Evolutionary conservation across 176 grass and related monocot genomes (phyloP).

Genomic region (Puccinellia tenuiflora): DNA sequence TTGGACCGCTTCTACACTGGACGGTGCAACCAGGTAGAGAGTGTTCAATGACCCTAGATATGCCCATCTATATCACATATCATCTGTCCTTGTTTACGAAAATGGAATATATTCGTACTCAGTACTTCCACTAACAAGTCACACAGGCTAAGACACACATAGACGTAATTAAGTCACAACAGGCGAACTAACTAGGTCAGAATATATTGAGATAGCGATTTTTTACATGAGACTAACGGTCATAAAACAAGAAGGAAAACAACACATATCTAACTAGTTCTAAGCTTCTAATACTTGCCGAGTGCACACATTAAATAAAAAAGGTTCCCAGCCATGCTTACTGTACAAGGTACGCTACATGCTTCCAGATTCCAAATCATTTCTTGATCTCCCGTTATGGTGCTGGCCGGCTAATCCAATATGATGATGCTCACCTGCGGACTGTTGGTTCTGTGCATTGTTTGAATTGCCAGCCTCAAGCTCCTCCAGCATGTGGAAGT

Average conservation of each 20-base stretch:
- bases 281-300: background rate
- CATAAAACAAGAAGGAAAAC: background rate
- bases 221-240: background rate
- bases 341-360: slow-evolving; percentile 22
- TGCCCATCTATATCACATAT: slow-evolving; percentile 12
- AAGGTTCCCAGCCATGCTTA: background rate
- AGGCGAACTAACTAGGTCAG: background rate
- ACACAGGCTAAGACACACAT: background rate
- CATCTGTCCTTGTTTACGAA: background rate
- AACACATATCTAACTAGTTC: background rate
- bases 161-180: background rate
- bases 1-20: background rate
- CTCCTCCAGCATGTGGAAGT: slow-evolving; percentile 64
- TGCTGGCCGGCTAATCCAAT: slow-evolving; percentile 2
- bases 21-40: slow-evolving; percentile 20
- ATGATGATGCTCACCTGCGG: background rate
- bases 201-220: background rate
- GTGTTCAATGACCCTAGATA: background rate
- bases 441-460: slow-evolving; percentile 16
- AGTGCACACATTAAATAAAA: background rate
- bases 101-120: slow-evolving; percentile 27
- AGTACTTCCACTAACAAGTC: slow-evolving; percentile 31
- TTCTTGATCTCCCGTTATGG: slow-evolving; percentile 7
- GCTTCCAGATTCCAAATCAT: slow-evolving; percentile 46
- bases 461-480: slow-evolving; percentile 7